A percentile compares a stretch with the other conserved stretches of the same genome.
Evolutionary conservation across 495 filamentous ascomycete species (phyloP).

Genomic region (Extremus antarcticus): DNA sequence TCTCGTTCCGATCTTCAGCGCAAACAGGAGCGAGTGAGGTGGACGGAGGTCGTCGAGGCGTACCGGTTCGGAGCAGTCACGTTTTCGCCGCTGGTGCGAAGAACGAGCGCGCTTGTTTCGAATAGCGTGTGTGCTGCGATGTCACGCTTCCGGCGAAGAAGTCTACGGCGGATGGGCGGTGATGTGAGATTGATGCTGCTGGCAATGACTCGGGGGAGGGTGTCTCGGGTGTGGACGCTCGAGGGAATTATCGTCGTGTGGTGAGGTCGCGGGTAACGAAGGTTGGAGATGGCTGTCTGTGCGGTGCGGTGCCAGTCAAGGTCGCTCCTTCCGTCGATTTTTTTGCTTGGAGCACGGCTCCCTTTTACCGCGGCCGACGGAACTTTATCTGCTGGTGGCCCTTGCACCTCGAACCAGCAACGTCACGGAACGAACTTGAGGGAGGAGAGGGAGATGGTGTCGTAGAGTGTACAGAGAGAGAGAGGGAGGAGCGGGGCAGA

Average conservation of each 20-base stretch:
- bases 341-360: background rate
- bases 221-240: background rate
- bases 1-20: background rate
- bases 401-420: background rate
- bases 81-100: background rate
- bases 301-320: background rate
- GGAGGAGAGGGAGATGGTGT: background rate
- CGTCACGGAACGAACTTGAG: background rate
- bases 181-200: background rate
- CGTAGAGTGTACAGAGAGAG: background rate
- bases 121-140: background rate
- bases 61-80: background rate
- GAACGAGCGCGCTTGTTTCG: background rate
- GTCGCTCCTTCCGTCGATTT: constrained; percentile 2
- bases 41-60: background rate
- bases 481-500: background rate
- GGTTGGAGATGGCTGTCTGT: background rate
- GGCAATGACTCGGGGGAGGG: background rate
- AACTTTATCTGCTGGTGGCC: background rate
- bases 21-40: background rate
- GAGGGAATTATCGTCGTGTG: background rate
- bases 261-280: background rate
- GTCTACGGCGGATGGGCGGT: background rate
- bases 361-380: background rate
- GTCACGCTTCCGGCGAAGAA: no score